A percentile compares a stretch with the other conserved stretches of the same genome.
phyloP scores from a whole-genome alignment of 768 basidiomycete genomes.

The Boletus edulis region DNA sequence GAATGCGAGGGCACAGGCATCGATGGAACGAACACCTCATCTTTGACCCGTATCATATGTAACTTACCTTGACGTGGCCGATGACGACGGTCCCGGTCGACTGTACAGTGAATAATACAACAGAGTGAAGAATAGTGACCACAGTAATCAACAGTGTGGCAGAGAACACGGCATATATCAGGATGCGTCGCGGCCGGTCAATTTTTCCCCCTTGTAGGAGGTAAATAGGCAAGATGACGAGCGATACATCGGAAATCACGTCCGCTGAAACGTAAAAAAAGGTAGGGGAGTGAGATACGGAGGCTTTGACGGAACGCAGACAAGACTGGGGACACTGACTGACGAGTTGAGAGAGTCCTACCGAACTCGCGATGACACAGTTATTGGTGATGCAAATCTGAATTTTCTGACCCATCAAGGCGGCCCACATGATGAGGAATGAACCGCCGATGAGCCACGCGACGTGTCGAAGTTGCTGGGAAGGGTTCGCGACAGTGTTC shows the following conservation, averaged over 20 bases:
- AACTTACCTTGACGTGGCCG: conserved; percentile 24
- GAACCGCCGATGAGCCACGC: conserved; percentile 6
- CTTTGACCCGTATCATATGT: no score
- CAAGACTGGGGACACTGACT: conserved; percentile 10
- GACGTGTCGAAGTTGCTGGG: conserved; percentile 2
- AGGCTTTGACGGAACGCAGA: no score
- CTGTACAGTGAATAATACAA: not conserved
- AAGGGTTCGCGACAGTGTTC: conserved; percentile 14
- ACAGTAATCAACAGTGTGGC: conserved; percentile 18
- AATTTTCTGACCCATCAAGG: conserved; percentile 14
- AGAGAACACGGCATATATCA: conserved; percentile 20
- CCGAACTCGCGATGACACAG: conserved; percentile 1
- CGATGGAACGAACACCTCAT: no score
- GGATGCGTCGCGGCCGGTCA: conserved; percentile 9
- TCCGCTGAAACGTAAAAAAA: conserved; percentile 13
- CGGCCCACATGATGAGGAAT: conserved; percentile 27
- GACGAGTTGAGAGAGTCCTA: conserved; percentile 19
- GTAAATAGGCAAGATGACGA: conserved; percentile 19
- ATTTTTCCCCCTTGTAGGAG: conserved; percentile 7
- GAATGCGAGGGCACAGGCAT: no score
- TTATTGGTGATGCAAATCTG: not conserved
- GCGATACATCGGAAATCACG: conserved; percentile 14
- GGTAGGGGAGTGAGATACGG: no score
- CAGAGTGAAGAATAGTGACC: conserved; percentile 20
- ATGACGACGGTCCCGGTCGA: conserved; percentile 14